Base-by-base conservation (phyloP, 176 grass and related monocot species). In the Phoenix roebelenii region DNA sequence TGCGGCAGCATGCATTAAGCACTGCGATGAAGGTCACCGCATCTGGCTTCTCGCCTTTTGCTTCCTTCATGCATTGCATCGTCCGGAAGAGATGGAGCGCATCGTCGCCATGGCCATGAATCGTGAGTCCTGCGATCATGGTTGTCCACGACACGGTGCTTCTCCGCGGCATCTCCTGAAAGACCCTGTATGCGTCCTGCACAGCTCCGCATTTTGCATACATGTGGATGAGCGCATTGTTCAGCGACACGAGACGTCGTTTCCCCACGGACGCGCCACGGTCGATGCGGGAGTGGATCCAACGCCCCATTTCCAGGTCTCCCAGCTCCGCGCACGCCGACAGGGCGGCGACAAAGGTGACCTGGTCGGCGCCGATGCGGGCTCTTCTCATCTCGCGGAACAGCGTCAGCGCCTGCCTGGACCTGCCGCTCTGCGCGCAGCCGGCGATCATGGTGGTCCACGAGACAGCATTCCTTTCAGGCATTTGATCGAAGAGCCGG, bases 151-250 rank as follows among this genome's bases (percentile, higher is more conserved):
- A 81, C 60, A 78, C 51, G 51, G 86, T 87, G 51, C 39, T 78
- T 76, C 80, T 30, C 51, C 50, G 61, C 17, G 59, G 72, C 80
- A 95, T 95, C 39, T 55, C 49, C 24, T 30, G 57, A 68, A 87
- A 89, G 69, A 89, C n/a, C 35, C 60, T 30, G 30, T 24, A 35
- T 0, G 83, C 80, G 10, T 81, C 83, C 15, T 87, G 76, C 22
- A 95, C 30, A 5, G 55, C 74, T 4, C 83, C 79, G 5, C 82
- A 95, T 54, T 64, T 86, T 0, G 75, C 48, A 49, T 89, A 83
- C 82, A 86, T 83, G 50, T 95, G 73, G 63, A 89, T 67, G 15
- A 95, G 71, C 7, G 90, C 59, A 70, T 89, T 89, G 18, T 80
- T 75, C 35, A 89, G 20, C 32, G 72, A 66, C 35, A 86, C 73